A percentile compares a stretch with the other conserved stretches of the same genome.
Evolutionary conservation across 106 monocot genomes (phyloP).

Genomic region (Alisma plantagoaquatica): DNA sequence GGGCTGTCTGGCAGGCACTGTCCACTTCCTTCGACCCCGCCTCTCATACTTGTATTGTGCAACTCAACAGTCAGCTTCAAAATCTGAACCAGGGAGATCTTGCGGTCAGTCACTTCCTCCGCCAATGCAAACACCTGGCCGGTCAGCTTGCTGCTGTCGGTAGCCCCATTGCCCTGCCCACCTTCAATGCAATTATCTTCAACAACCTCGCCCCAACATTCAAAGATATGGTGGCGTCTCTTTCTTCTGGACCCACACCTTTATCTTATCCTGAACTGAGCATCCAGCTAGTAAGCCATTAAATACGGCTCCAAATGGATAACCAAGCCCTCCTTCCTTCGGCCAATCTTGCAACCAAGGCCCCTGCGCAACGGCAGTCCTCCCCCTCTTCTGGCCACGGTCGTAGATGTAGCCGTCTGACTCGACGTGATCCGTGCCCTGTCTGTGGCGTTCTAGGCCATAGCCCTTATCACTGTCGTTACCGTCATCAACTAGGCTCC

Average conservation of each 20-base stretch:
- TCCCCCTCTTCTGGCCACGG: too few species aligned
- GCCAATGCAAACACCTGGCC: background rate
- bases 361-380: background rate
- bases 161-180: background rate
- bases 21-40: background rate
- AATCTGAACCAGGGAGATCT: background rate
- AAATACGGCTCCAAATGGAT: background rate
- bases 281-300: conserved; percentile 1
- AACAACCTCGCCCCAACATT: background rate
- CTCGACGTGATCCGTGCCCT: background rate
- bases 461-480: background rate
- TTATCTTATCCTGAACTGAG: background rate
- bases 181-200: background rate
- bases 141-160: conserved; percentile 1
- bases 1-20: background rate
- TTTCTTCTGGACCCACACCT: background rate
- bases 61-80: background rate
- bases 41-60: background rate
- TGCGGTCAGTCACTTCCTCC: background rate
- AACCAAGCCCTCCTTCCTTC: background rate
- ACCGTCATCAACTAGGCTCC: too few species aligned
- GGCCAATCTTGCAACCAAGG: too few species aligned
- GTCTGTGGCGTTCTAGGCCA: background rate
- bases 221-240: background rate
- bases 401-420: background rate